These are phyloP conservation scores for Cyamopsis tetragonoloba DNA, from an alignment of 306 rosid species.

Conservation along the genomic window DNA sequence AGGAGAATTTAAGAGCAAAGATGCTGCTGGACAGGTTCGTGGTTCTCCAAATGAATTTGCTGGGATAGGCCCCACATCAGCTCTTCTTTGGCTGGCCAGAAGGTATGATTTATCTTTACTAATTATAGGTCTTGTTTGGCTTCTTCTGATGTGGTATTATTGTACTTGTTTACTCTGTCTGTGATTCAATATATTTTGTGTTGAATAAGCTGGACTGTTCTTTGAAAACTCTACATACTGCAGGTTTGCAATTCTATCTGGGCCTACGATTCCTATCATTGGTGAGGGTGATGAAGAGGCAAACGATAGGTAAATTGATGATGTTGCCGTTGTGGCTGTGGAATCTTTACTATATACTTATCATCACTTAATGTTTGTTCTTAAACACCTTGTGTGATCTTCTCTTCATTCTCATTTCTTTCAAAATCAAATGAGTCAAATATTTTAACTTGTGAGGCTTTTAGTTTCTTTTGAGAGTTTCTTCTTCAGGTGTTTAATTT, in stretches of 20 bases:
- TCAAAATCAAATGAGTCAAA: constrained; percentile 17
- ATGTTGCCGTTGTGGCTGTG: constrained; percentile 19
- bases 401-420: constrained; percentile 9
- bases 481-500: constrained; percentile 1
- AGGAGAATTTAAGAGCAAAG: constrained; percentile 98
- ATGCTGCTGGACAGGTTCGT: constrained; percentile 98
- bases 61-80: constrained; percentile 90
- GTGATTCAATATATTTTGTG: constrained; percentile 5
- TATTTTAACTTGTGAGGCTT: constrained; percentile 24
- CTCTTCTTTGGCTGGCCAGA: constrained; percentile 96
- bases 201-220: constrained; percentile 24
- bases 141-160: constrained; percentile 15
- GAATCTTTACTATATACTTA: not conserved
- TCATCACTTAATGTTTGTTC: constrained; percentile 10
- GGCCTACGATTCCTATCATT: constrained; percentile 95
- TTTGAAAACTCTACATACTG: constrained; percentile 37
- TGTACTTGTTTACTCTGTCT: not conserved
- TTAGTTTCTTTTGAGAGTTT: constrained; percentile 15
- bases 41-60: constrained; percentile 99
- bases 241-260: constrained; percentile 94
- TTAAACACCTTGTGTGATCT: not conserved
- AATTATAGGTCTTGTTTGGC: not conserved
- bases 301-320: constrained; percentile 73
- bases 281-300: constrained; percentile 97
- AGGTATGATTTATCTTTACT: constrained; percentile 47